Evolutionary conservation across 1,139 yeast species (phyloP).

Genomic region (Pichia sp.): DNA sequence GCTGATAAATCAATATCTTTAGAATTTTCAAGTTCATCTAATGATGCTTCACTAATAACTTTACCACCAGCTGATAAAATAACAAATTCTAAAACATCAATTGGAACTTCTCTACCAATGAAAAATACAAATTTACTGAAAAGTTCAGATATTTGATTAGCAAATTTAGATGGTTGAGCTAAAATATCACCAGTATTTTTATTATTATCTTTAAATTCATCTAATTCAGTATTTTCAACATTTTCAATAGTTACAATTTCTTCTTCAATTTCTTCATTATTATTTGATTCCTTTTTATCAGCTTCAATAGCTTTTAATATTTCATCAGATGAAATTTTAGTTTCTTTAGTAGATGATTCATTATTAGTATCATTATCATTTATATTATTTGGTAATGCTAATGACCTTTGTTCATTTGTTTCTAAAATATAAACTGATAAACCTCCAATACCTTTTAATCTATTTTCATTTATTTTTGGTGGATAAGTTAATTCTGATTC

Average conservation of each 20-base stretch:
- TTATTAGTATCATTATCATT: too few species aligned
- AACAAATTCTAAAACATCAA: slow-evolving; percentile 84
- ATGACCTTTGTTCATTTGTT: slow-evolving; percentile 37
- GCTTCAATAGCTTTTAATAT: slow-evolving; percentile 47
- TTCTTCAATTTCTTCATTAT: slow-evolving; percentile 34
- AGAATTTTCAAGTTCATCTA: slow-evolving; percentile 54
- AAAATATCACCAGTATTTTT: slow-evolving; percentile 68
- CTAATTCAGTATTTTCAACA: slow-evolving; percentile 49
- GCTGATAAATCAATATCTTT: slow-evolving; percentile 52
- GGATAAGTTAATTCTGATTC: slow-evolving; percentile 87
- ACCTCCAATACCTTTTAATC: slow-evolving; percentile 85
- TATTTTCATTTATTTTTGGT: slow-evolving; percentile 68
- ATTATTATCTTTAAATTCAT: slow-evolving; percentile 55
- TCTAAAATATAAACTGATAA: slow-evolving; percentile 75
- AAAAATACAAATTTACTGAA: slow-evolving; percentile 74
- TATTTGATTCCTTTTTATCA: slow-evolving; percentile 29
- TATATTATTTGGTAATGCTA: slow-evolving; percentile 37
- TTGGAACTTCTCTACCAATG: slow-evolving; percentile 93
- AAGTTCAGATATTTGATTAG: slow-evolving; percentile 52
- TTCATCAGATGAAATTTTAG: slow-evolving; percentile 38
- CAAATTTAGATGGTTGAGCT: slow-evolving; percentile 67
- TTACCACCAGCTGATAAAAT: slow-evolving; percentile 84
- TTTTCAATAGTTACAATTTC: slow-evolving; percentile 38
- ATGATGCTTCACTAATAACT: slow-evolving; percentile 76
- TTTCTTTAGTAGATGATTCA: slow-evolving; percentile 11